Conservation (phyloP, 768 basidiomycete genomes). For the Glaciozyma antarctica region DNA sequence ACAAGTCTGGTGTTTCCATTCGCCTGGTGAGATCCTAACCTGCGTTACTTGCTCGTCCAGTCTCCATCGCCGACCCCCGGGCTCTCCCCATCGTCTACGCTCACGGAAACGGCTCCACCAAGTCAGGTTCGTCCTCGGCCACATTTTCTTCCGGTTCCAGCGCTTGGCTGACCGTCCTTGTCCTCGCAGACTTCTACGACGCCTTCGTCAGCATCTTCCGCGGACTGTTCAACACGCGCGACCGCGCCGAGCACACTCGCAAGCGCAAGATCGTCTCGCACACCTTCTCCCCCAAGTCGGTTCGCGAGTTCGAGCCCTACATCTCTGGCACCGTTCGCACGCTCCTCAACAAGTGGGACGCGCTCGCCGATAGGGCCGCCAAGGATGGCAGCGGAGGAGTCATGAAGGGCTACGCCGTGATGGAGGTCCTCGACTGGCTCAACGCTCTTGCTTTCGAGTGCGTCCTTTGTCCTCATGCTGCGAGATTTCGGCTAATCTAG, state of each 20-base stretch:
- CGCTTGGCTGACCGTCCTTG: neutral
- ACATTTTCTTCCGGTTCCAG: neutral
- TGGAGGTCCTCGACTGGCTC: slow-evolving; percentile 37
- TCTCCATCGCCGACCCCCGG: slow-evolving; percentile 67
- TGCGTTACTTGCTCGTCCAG: slow-evolving; percentile 16
- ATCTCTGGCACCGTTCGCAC: slow-evolving; percentile 35
- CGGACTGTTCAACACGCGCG: slow-evolving; percentile 37
- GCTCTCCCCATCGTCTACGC: slow-evolving; percentile 68
- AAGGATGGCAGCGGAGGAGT: slow-evolving; percentile 35
- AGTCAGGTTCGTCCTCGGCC: slow-evolving; percentile 60
- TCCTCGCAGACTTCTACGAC: slow-evolving; percentile 29
- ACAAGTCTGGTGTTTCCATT: neutral
- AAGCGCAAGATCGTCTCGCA: slow-evolving; percentile 79
- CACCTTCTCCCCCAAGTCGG: slow-evolving; percentile 33
- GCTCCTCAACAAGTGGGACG: slow-evolving; percentile 65
- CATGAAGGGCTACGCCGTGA: slow-evolving; percentile 25
- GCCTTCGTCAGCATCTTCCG: slow-evolving; percentile 59
- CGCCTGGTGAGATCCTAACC: neutral
- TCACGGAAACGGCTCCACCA: slow-evolving; percentile 73
- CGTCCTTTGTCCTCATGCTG: neutral
- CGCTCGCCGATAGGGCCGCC: slow-evolving; percentile 43
- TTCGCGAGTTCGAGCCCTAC: slow-evolving; percentile 71
- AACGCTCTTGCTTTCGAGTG: slow-evolving; percentile 59
- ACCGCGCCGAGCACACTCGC: slow-evolving; percentile 57
- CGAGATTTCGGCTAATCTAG: no score